Base-by-base conservation (phyloP, 345 rosid genomes). In the Pistacia atlantica region DNA sequence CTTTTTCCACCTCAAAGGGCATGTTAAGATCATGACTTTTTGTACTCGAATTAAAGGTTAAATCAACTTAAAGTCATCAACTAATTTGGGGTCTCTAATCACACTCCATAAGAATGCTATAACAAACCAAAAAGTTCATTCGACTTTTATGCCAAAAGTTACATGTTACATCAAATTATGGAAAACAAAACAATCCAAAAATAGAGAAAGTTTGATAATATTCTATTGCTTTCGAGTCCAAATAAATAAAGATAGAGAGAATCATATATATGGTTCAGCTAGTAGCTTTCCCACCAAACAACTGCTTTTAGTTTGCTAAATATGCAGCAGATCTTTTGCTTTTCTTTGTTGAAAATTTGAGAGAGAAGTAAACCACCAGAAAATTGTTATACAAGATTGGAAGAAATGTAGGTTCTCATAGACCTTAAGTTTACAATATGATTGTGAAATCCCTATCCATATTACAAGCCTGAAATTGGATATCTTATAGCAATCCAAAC, bases 401-500 rank as follows among this genome's bases (percentile, higher is more conserved):
- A 4, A 55, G 63, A 62, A 35, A 33, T 35, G 13, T 31, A 55
- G 22, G 63, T 54, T 70, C 49, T 54, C 63, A 54, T 42, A 20
- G 33, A 66, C 20, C 52, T 66, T 58, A 58, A 16, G 22, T 12
- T 57, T 48, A 63, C 20, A 59, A 73, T 13, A 67, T 22, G 56
- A 73, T 8, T 31, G 42, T 48, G 37, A 37, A 48, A 25, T 18
- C 33, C 46, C 46, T 59, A 59, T 58, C 14, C 9, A 55, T 49
- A 35, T 14, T 68, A 65, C 64, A 51, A 67, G 46, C 52, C 55
- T 51, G 68, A 72, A 22, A 45, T 66, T 4, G 49, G 54, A 72
- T 6, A 14, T 5, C 5, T 76, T 31, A 45, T 49, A 16, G n/a
- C 37, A 67, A 68, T 8, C 75, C 4, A 58, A 22, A 73, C 17